Conservation (phyloP, 2,329 filamentous ascomycete species). For the Colletotrichum sojae region DNA sequence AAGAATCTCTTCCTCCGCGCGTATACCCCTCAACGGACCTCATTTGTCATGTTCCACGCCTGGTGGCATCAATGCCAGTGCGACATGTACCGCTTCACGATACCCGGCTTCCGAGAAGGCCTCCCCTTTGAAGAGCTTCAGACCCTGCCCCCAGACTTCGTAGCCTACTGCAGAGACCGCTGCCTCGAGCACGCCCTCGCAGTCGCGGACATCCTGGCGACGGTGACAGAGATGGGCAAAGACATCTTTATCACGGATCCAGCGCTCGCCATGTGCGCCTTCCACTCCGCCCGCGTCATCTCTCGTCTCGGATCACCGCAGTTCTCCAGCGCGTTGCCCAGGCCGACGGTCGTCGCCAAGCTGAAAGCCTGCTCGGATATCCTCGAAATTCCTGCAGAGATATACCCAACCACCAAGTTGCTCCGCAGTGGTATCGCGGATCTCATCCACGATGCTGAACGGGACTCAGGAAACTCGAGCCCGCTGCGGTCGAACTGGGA, state of each 20-base stretch:
- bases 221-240: slow-evolving; percentile 11
- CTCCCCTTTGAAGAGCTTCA: slow-evolving; percentile 19
- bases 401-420: slow-evolving; percentile 32
- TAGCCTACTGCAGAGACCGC: slow-evolving; percentile 19
- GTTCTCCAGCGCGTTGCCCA: slow-evolving; percentile 18
- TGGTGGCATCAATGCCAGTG: slow-evolving; percentile 47
- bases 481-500: slow-evolving; percentile 31
- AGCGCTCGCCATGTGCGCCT: slow-evolving; percentile 34
- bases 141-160: neutral
- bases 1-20: slow-evolving; percentile 43
- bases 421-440: slow-evolving; percentile 27
- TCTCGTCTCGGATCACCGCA: slow-evolving; percentile 21
- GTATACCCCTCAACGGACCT: slow-evolving; percentile 42
- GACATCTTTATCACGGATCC: slow-evolving; percentile 38
- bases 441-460: slow-evolving; percentile 33
- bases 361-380: slow-evolving; percentile 29
- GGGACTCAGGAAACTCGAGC: slow-evolving; percentile 17
- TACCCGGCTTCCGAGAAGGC: slow-evolving; percentile 39
- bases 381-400: slow-evolving; percentile 19
- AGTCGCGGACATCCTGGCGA: slow-evolving; percentile 27
- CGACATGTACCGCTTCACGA: slow-evolving; percentile 45
- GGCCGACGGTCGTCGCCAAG: neutral
- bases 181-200: slow-evolving; percentile 37
- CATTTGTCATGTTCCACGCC: slow-evolving; percentile 45
- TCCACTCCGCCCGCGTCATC: slow-evolving; percentile 36